These are phyloP conservation scores for Aphanoascus verrucosus DNA, from an alignment of 2,329 filamentous ascomycete genomes.

Conservation along the genomic window DNA sequence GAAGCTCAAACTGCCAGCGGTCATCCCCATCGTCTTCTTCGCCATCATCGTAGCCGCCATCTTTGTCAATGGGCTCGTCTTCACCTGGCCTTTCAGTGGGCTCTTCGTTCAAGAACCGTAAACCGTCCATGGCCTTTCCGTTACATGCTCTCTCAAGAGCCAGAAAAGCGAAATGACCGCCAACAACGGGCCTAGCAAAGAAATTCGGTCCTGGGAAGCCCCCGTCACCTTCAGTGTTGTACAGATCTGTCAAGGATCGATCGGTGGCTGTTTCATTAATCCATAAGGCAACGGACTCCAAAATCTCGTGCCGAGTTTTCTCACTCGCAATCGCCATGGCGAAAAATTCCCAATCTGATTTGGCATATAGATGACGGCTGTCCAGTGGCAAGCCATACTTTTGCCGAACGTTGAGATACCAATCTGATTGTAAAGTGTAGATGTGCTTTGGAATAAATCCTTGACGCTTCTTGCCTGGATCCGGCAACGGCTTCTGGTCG, in stretches of 20 bases:
- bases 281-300: conserved; percentile 66
- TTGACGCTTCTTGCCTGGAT: conserved; percentile 14
- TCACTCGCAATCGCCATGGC: conserved; percentile 66
- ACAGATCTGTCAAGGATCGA: conserved; percentile 68
- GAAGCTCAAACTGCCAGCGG: neutral
- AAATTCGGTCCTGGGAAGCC: conserved; percentile 65
- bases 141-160: conserved; percentile 71
- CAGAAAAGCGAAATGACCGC: conserved; percentile 75
- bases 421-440: conserved; percentile 68
- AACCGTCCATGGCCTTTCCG: conserved; percentile 51
- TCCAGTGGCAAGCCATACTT: conserved; percentile 75
- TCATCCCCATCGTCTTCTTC: conserved; percentile 6
- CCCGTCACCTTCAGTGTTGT: conserved; percentile 66
- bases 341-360: conserved; percentile 88
- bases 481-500: neutral
- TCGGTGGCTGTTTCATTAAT: conserved; percentile 73
- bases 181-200: conserved; percentile 72
- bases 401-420: conserved; percentile 70
- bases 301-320: conserved; percentile 57
- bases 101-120: conserved; percentile 35
- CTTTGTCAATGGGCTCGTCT: neutral
- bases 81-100: conserved; percentile 18
- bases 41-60: neutral
- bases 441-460: conserved; percentile 62
- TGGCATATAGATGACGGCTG: conserved; percentile 70